A percentile compares a stretch with the other conserved stretches of the same genome.
Evolutionary conservation across 164 flowering plant species (phyloP).

Genomic region (Dillenia suffruticosa): DNA sequence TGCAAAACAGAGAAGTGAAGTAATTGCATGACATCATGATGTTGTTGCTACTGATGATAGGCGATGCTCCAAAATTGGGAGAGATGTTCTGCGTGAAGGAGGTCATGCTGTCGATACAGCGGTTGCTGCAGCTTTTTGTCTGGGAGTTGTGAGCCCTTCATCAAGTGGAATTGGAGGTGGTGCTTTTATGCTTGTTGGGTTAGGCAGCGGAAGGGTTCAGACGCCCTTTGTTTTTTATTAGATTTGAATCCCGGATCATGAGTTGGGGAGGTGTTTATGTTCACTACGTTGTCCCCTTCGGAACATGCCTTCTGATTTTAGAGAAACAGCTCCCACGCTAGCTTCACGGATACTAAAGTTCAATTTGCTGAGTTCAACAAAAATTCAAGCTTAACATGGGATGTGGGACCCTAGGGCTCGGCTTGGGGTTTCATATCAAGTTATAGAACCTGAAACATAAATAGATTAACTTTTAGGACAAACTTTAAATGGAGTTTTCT

Average conservation of each 20-base stretch:
- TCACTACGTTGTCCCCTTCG: too few relatives aligned
- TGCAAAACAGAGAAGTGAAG: conserved; percentile 18
- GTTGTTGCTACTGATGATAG: conserved; percentile 64
- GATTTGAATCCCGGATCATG: too few relatives aligned
- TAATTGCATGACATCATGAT: conserved; percentile 24
- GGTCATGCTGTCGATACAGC: conserved; percentile 70
- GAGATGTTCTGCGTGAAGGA: conserved; percentile 39
- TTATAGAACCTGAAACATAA: too few relatives aligned
- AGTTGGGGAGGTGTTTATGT: too few relatives aligned
- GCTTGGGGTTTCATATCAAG: too few relatives aligned
- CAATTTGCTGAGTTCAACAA: too few relatives aligned
- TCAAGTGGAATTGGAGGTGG: conserved; percentile 64
- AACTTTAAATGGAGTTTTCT: too few relatives aligned
- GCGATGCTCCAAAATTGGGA: conserved; percentile 55
- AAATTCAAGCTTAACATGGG: too few relatives aligned
- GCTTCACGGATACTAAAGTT: conserved; percentile 40
- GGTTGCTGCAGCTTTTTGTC: conserved; percentile 59
- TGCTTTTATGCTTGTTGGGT: conserved; percentile 49
- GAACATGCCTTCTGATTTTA: conserved; percentile 63
- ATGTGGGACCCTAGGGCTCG: too few relatives aligned
- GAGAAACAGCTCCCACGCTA: conserved; percentile 57
- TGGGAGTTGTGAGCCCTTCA: conserved; percentile 66
- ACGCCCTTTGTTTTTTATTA: too few relatives aligned
- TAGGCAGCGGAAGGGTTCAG: conserved; percentile 29
- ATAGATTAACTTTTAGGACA: too few relatives aligned